Base-by-base conservation (phyloP, 345 rosid genomes). In the Stellera chamaejasme region DNA sequence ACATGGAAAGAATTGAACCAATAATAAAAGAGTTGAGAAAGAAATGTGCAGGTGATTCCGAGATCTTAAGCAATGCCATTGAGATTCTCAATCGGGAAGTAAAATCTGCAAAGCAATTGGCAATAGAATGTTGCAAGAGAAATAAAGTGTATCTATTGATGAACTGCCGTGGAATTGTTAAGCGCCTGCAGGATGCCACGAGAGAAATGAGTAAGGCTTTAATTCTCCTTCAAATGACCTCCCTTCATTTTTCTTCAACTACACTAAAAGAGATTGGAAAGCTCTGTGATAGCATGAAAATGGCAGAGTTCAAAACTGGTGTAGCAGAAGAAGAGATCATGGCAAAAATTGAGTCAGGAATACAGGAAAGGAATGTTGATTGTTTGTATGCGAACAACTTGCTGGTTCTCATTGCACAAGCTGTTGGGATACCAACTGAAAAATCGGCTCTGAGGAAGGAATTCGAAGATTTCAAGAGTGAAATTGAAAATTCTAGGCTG, bases 141-240 rank as follows among this genome's bases (percentile, higher is more conserved):
- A 84, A 69, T 70, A 84, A 75, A 69, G 75, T 84, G 1, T 84
- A 81, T 74, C 87, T 81, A 23, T 73, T 84, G 8, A 65, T 84
- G 75, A 79, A 77, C 56, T 71, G 83, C 27, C 75, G 91, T 58
- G 60, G 64, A 19, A 75, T 84, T 27, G 68, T 46, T 14, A 74
- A 72, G 54, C 73, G 53, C 59, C 64, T 84, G 44, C 68, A 66
- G 70, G 64, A 52, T 5, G 53, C 59, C 32, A 68, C 72, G 16
- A 74, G 62, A 62, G 91, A 77, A 56, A 75, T 84, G 50, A 72
- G 83, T 70, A 63, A 62, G 47, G 91, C 83, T 25, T 61, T 84
- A 11, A 58, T 72, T 62, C 75, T 84, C 64, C 72, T 84, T 57
- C 87, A 87, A 36, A 50, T 84, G 65, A 73, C 87, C 49, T 68